phyloP scores from a whole-genome alignment of 2,329 filamentous ascomycete genomes.

The Fusarium newnesense region DNA sequence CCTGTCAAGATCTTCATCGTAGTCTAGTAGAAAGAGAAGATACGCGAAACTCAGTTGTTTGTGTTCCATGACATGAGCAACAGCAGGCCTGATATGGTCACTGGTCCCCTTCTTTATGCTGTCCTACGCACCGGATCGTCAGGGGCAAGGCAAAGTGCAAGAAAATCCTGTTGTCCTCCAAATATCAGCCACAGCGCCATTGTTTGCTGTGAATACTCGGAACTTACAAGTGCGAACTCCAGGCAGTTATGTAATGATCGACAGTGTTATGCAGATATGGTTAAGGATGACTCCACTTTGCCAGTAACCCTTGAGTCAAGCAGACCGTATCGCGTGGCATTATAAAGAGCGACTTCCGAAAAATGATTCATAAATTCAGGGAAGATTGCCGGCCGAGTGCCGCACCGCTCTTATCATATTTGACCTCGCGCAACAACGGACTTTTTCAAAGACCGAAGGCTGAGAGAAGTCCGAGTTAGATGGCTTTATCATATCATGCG shows the following conservation, averaged over 20 bases:
- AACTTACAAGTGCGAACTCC: neutral
- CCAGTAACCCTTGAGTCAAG: neutral
- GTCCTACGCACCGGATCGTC: too few species aligned
- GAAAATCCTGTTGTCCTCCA: rapidly evolving
- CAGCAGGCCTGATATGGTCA: neutral
- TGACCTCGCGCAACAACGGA: neutral
- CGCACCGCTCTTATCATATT: neutral
- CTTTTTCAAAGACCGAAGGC: neutral
- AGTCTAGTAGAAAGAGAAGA: neutral
- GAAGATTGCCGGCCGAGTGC: constrained; percentile 22
- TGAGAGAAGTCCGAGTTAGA: neutral
- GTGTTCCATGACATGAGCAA: neutral
- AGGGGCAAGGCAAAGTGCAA: neutral
- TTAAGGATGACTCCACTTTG: constrained; percentile 3
- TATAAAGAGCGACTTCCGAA: constrained; percentile 11
- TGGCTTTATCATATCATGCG: neutral
- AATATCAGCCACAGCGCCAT: neutral
- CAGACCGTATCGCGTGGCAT: neutral
- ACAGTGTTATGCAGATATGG: neutral
- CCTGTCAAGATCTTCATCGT: neutral
- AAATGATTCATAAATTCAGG: neutral
- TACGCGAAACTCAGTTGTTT: neutral
- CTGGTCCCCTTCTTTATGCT: neutral
- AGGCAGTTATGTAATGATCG: constrained; percentile 18
- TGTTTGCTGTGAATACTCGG: neutral